phyloP scores from a whole-genome alignment of 352 stramenopile species.

The Peronosclerospora sorghi region DNA sequence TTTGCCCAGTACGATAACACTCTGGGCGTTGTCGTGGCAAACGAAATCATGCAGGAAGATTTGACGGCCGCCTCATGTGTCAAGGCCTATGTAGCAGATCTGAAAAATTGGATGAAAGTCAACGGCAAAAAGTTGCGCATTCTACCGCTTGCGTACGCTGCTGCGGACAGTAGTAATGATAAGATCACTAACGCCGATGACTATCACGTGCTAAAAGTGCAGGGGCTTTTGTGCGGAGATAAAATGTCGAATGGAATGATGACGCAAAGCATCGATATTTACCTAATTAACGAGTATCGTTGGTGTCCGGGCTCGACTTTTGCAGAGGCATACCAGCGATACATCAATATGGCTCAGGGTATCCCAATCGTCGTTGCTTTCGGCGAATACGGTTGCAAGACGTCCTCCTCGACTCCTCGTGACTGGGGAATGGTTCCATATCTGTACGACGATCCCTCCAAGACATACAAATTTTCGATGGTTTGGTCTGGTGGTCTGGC shows the following conservation, averaged over 20 bases:
- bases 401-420: conserved; percentile 27
- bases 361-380: conserved; percentile 73
- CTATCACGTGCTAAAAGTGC: conserved; percentile 75
- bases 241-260: conserved; percentile 75
- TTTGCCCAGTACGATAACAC: conserved; percentile 85
- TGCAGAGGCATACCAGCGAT: conserved; percentile 53
- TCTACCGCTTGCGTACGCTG: conserved; percentile 69
- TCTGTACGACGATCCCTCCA: conserved; percentile 52
- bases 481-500: conserved; percentile 76
- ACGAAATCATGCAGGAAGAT: conserved; percentile 83
- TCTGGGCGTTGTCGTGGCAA: conserved; percentile 67
- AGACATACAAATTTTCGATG: conserved; percentile 58
- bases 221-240: conserved; percentile 76
- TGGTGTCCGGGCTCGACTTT: conserved; percentile 70
- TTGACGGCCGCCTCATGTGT: conserved; percentile 67
- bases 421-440: conserved; percentile 76
- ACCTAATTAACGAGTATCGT: conserved; percentile 84
- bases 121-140: conserved; percentile 79
- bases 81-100: conserved; percentile 70
- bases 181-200: conserved; percentile 55
- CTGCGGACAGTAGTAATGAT: conserved; percentile 64
- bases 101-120: conserved; percentile 84
- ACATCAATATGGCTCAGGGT: conserved; percentile 62
- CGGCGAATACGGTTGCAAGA: conserved; percentile 75
- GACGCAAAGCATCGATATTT: conserved; percentile 79